A percentile compares a stretch with the other conserved stretches of the same genome.
phyloP scores from a whole-genome alignment of 345 rosid species.

The Rhodamnia rubescens region DNA sequence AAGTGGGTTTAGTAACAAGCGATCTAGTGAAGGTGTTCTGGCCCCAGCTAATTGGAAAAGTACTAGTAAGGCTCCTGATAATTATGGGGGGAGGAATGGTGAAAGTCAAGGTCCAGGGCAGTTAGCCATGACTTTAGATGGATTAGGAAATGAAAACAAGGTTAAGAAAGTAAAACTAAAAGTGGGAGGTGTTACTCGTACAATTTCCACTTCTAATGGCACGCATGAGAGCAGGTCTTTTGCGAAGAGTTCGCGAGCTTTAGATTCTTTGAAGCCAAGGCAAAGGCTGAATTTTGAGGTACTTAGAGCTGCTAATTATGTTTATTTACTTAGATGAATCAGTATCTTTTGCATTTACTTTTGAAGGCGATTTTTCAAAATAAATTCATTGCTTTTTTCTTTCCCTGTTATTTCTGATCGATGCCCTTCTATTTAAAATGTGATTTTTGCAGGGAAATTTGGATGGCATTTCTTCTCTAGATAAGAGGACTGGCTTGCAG shows the following conservation, averaged over 20 bases:
- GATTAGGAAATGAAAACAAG: slow-evolving; percentile 31
- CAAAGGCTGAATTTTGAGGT: slow-evolving; percentile 47
- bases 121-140: slow-evolving; percentile 19
- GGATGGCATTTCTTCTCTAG: slow-evolving; percentile 30
- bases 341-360: not conserved
- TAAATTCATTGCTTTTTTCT: not conserved
- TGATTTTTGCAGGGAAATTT: slow-evolving; percentile 35
- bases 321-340: not conserved
- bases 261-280: slow-evolving; percentile 16
- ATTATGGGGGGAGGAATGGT: slow-evolving; percentile 26
- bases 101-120: slow-evolving; percentile 31
- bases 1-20: slow-evolving; percentile 23
- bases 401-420: not conserved
- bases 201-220: slow-evolving; percentile 45
- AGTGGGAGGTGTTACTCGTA: slow-evolving; percentile 46
- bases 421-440: not conserved
- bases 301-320: not conserved
- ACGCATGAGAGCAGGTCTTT: slow-evolving; percentile 31
- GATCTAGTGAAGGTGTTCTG: slow-evolving; percentile 67
- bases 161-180: slow-evolving; percentile 58
- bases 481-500: slow-evolving; percentile 47
- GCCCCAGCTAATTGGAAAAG: slow-evolving; percentile 65
- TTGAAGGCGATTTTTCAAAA: not conserved
- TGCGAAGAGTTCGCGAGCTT: slow-evolving; percentile 15
- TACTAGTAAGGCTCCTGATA: slow-evolving; percentile 11